Evolutionary conservation across 139 green algal species (phyloP).

Genomic region (Nannochloris sp.): DNA sequence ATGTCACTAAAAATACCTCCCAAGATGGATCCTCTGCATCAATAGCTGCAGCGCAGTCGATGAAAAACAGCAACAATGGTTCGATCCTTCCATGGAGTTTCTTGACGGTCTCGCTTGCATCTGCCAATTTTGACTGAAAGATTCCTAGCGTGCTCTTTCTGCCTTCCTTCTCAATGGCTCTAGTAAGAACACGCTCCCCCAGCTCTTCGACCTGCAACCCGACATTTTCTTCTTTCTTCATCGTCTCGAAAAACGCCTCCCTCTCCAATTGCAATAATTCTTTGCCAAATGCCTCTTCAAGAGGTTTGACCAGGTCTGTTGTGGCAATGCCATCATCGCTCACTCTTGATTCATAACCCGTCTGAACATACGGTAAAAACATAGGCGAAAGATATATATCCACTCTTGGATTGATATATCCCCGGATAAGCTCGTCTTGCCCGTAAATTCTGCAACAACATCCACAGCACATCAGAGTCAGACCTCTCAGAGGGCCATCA

Average conservation of each 20-base stretch:
- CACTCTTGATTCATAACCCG: constrained; percentile 19
- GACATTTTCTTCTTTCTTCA: constrained; percentile 3
- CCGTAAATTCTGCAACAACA: constrained; percentile 37
- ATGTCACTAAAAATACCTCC: constrained; percentile 58
- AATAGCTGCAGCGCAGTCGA: constrained; percentile 71
- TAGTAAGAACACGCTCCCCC: constrained; percentile 19
- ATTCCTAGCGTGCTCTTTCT: constrained; percentile 10
- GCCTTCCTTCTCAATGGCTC: background rate
- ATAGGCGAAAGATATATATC: constrained; percentile 34
- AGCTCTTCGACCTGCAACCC: constrained; percentile 3
- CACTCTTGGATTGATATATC: constrained; percentile 30
- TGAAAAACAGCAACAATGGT: constrained; percentile 75
- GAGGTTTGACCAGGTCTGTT: constrained; percentile 17
- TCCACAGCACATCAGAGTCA: no score
- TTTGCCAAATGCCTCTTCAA: constrained; percentile 3
- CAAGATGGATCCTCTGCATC: constrained; percentile 60
- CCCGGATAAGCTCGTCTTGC: constrained; percentile 53
- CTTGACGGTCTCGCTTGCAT: constrained; percentile 23
- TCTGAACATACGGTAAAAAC: constrained; percentile 33
- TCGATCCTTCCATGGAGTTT: constrained; percentile 65
- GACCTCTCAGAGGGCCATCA: no score
- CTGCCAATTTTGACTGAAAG: constrained; percentile 9
- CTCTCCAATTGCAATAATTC: constrained; percentile 10
- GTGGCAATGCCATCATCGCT: constrained; percentile 31
- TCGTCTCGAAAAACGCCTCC: constrained; percentile 16